Percentiles rank a stretch among this genome's conserved stretches.
These are phyloP conservation scores for Penicillium steckii DNA, from an alignment of 495 filamentous ascomycete genomes.

Conservation along the genomic window DNA sequence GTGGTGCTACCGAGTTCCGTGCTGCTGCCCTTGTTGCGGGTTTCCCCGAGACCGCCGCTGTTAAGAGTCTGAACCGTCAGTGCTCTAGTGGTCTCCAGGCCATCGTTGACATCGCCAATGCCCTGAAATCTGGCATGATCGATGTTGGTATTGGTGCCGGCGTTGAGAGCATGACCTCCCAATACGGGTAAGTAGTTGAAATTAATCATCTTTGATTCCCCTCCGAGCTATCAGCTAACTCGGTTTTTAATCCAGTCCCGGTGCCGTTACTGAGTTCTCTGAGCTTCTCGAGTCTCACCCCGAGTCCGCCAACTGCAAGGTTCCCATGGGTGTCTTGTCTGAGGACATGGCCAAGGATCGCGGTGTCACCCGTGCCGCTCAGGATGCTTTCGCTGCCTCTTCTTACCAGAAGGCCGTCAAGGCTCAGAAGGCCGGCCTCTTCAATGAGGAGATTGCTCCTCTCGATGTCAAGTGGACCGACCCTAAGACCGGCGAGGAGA, in stretches of 20 bases:
- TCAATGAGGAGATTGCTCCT: constrained; percentile 89
- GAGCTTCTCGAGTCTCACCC: constrained; percentile 82
- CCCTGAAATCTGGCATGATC: constrained; percentile 86
- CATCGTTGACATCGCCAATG: constrained; percentile 88
- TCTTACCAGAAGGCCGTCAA: constrained; percentile 86
- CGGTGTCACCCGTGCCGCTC: constrained; percentile 64
- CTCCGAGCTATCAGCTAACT: background rate
- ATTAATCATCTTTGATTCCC: background rate
- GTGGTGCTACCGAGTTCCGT: constrained; percentile 94
- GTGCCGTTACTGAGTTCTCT: constrained; percentile 90
- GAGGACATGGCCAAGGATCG: constrained; percentile 93
- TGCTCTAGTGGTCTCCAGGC: constrained; percentile 90
- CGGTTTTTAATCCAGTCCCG: constrained; percentile 54
- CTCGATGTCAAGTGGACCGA: constrained; percentile 80
- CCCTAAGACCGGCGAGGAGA: constrained; percentile 86
- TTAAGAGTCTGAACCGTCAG: constrained; percentile 86
- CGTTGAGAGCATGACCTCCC: constrained; percentile 94
- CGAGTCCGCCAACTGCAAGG: constrained; percentile 92
- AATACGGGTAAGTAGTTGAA: constrained; percentile 71
- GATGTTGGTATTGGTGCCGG: constrained; percentile 92
- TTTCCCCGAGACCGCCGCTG: constrained; percentile 78
- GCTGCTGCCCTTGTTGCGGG: constrained; percentile 90
- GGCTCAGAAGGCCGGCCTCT: constrained; percentile 85
- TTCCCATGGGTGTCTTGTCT: constrained; percentile 93
- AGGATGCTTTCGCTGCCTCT: constrained; percentile 85